These are phyloP conservation scores for Astrocystis sublimbata DNA, from an alignment of 495 filamentous ascomycete genomes.

Conservation along the genomic window DNA sequence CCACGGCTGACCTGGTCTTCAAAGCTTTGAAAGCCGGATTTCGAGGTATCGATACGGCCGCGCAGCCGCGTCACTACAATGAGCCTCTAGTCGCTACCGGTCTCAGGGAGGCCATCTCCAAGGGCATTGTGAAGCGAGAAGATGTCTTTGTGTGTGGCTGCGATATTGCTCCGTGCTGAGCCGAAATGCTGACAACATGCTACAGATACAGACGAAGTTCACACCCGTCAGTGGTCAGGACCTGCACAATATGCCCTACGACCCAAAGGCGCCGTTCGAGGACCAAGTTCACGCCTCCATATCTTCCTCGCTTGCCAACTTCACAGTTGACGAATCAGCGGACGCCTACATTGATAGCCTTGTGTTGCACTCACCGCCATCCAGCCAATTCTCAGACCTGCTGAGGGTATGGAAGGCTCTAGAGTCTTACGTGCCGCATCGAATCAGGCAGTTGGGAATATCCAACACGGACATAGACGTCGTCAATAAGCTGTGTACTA, in stretches of 20 bases:
- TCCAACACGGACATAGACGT: conserved; percentile 62
- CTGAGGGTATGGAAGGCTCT: conserved; percentile 64
- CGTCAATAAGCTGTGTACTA: conserved; percentile 51
- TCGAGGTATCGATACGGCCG: conserved; percentile 73
- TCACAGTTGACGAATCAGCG: conserved; percentile 42
- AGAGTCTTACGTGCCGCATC: conserved; percentile 62
- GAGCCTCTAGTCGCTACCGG: conserved; percentile 71
- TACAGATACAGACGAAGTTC: conserved; percentile 80
- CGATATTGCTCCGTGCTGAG: neutral
- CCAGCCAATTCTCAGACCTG: conserved; percentile 53
- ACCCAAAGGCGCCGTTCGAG: conserved; percentile 49
- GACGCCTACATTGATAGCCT: conserved; percentile 70
- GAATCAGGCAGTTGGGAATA: conserved; percentile 68
- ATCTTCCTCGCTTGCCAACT: conserved; percentile 66
- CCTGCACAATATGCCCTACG: conserved; percentile 60
- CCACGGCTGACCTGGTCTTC: conserved; percentile 65
- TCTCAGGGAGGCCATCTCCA: conserved; percentile 57
- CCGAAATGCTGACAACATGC: conserved; percentile 18
- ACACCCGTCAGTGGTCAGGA: conserved; percentile 64
- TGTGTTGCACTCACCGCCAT: conserved; percentile 70
- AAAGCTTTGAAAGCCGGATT: conserved; percentile 71
- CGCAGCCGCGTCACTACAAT: conserved; percentile 76
- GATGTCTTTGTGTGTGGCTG: conserved; percentile 60
- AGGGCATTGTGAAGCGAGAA: conserved; percentile 57
- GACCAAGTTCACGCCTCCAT: conserved; percentile 68